These are phyloP conservation scores for Dalbergia cochinchinensis DNA, from an alignment of 306 rosid genomes.

Conservation along the genomic window DNA sequence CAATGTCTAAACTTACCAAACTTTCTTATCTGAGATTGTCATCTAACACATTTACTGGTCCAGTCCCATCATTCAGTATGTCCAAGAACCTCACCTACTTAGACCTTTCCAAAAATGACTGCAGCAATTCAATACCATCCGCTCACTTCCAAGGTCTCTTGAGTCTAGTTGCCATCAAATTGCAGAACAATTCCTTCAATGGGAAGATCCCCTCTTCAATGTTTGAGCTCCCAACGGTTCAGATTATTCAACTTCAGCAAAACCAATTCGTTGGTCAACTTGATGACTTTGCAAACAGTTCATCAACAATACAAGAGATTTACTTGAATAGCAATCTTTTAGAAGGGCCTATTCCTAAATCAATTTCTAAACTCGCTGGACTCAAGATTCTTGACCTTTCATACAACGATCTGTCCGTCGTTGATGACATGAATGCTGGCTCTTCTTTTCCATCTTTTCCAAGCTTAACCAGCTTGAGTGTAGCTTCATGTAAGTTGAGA, in stretches of 20 bases:
- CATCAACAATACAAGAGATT: not conserved
- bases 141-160: slow-evolving; percentile 1
- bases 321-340: not conserved
- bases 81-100: not conserved
- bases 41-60: not conserved
- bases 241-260: not conserved
- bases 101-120: slow-evolving; percentile 20
- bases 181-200: not conserved
- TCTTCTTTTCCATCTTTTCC: slow-evolving; percentile 12
- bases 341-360: not conserved
- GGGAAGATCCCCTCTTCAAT: slow-evolving; percentile 22
- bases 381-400: not conserved
- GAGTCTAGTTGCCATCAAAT: not conserved
- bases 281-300: not conserved
- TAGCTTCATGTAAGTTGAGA: slow-evolving; percentile 43
- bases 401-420: not conserved
- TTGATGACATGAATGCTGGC: not conserved
- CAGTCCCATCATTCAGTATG: not conserved
- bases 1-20: not conserved
- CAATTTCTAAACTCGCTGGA: not conserved
- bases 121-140: not conserved
- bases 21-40: not conserved
- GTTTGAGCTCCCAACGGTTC: not conserved
- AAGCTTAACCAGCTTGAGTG: not conserved
- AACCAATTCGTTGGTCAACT: not conserved